A percentile compares a stretch with the other conserved stretches of the same genome.
Evolutionary conservation across 1,284 basidiomycete species (phyloP).

Genomic region (Ganoderma sp.): DNA sequence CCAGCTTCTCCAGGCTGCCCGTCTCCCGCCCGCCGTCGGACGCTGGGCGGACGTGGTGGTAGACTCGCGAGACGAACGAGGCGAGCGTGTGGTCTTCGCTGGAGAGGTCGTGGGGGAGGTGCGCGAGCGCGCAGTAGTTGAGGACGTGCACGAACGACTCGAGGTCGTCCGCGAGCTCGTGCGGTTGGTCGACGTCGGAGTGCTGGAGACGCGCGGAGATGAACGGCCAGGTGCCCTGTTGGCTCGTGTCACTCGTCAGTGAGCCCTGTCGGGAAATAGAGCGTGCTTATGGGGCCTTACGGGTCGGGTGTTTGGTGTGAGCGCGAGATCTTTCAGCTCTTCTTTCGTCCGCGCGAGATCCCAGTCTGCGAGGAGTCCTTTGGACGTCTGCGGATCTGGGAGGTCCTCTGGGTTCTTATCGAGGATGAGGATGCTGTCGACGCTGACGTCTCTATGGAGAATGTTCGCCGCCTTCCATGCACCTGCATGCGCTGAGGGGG

Average conservation of each 20-base stretch:
- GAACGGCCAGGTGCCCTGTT: conserved; percentile 22
- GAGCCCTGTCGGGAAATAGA: background rate
- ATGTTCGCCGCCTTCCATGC: too few species aligned
- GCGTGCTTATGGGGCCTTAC: background rate
- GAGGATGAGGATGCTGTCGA: too few species aligned
- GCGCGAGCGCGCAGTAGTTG: conserved; percentile 9
- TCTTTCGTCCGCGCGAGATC: too few species aligned
- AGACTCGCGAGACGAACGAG: background rate
- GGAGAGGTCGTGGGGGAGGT: conserved; percentile 3
- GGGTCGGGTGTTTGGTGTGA: background rate
- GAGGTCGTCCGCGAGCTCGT: conserved; percentile 20
- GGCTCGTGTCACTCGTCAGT: background rate
- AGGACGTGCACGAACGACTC: conserved; percentile 19
- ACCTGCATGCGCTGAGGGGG: too few species aligned
- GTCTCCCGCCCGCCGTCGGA: background rate
- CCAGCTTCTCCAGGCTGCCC: too few species aligned
- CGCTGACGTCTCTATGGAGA: too few species aligned
- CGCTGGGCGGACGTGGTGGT: background rate
- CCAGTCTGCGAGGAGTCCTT: too few species aligned
- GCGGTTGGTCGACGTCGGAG: background rate
- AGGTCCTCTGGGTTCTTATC: too few species aligned
- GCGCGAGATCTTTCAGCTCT: background rate
- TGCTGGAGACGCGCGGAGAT: conserved; percentile 13
- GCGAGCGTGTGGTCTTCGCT: background rate
- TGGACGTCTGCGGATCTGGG: too few species aligned